Conservation (phyloP, 306 rosid genomes). For the Begonia masoniana region DNA sequence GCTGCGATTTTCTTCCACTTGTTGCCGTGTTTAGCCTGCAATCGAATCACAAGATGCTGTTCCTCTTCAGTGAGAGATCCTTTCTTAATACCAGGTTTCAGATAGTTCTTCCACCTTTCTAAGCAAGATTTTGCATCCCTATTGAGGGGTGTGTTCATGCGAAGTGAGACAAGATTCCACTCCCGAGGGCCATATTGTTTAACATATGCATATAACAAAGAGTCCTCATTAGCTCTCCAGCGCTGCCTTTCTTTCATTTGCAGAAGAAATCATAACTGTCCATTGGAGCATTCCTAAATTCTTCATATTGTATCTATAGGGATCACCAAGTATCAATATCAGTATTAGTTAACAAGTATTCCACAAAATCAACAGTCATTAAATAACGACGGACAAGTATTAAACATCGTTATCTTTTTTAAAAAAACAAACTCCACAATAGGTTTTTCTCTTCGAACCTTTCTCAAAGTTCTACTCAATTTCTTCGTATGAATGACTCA, state of each 20-base stretch:
- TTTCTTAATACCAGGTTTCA: slow-evolving; percentile 79
- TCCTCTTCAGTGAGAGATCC: slow-evolving; percentile 79
- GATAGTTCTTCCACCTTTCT: slow-evolving; percentile 92
- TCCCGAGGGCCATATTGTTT: not conserved
- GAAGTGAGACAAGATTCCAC: not conserved
- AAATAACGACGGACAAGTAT: too few species aligned
- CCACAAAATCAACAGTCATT: too few species aligned
- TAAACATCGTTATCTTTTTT: too few species aligned
- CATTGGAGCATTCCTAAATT: not conserved
- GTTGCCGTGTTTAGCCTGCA: slow-evolving; percentile 73
- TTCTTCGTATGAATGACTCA: too few species aligned
- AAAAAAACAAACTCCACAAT: too few species aligned
- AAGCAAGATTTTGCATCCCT: slow-evolving; percentile 77
- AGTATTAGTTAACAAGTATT: too few species aligned
- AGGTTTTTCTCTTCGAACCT: too few species aligned
- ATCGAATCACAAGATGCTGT: slow-evolving; percentile 61
- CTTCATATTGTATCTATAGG: too few species aligned
- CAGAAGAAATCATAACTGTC: not conserved
- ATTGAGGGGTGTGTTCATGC: not conserved
- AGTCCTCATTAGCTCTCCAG: not conserved
- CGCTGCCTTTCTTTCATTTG: not conserved
- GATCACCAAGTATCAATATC: too few species aligned
- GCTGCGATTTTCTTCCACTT: slow-evolving; percentile 89
- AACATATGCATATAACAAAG: not conserved
- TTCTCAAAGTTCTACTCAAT: too few species aligned